Evolutionary conservation across 1,284 basidiomycete species (phyloP).

Genomic region (Puccinia novopanici): DNA sequence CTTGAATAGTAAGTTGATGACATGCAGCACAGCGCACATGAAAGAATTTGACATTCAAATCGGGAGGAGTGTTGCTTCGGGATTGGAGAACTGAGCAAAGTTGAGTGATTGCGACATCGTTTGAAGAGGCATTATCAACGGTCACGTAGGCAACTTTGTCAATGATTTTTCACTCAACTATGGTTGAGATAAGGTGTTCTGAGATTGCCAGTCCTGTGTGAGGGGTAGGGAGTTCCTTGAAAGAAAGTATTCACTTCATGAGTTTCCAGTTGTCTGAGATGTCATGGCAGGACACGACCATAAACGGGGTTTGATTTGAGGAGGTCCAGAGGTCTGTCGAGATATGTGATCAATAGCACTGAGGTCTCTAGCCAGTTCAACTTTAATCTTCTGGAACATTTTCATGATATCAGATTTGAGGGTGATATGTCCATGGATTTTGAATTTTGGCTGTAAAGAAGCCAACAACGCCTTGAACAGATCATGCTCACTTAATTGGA

Average conservation of each 20-base stretch:
- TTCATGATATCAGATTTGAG: background rate
- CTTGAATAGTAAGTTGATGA: background rate
- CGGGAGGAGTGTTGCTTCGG: background rate
- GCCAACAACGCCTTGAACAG: background rate
- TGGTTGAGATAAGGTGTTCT: background rate
- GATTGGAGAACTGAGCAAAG: background rate
- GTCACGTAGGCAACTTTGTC: background rate
- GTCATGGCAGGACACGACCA: background rate
- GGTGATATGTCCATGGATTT: background rate
- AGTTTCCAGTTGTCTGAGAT: background rate
- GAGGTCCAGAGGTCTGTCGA: background rate
- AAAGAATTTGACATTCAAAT: background rate
- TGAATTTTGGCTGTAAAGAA: background rate
- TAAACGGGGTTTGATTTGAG: background rate
- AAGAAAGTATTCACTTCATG: background rate
- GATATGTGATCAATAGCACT: background rate
- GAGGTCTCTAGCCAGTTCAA: background rate
- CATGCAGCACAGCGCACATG: background rate
- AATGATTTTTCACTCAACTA: background rate
- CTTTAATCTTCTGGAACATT: background rate
- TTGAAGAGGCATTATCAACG: slow-evolving; percentile 1
- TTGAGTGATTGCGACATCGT: background rate
- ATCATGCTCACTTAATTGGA: background rate
- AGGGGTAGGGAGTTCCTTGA: slow-evolving; percentile 2
- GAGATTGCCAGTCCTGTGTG: background rate